These are phyloP conservation scores for Colletotrichum australisinense DNA, from an alignment of 2,329 filamentous ascomycete species.

Conservation along the genomic window DNA sequence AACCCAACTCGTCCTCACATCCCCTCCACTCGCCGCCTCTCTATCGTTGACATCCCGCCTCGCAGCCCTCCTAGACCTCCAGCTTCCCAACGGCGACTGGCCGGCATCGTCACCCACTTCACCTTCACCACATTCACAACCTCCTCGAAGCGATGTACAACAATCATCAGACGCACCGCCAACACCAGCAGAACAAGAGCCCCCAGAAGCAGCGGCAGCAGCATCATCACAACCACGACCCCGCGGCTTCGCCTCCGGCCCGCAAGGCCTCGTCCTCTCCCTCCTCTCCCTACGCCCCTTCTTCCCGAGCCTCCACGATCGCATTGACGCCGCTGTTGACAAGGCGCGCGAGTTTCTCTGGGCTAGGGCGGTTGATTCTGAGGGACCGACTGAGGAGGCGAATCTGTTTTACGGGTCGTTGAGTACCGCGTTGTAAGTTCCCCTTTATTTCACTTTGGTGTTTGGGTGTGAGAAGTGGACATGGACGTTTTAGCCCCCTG, in stretches of 20 bases:
- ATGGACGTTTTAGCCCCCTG: not conserved
- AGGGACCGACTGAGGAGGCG: constrained; percentile 70
- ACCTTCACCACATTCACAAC: constrained; percentile 47
- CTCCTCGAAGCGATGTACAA: constrained; percentile 45
- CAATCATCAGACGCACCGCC: too few relatives aligned
- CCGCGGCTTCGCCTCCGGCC: constrained; percentile 75
- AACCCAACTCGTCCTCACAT: constrained; percentile 73
- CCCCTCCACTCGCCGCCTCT: constrained; percentile 59
- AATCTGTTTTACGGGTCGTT: constrained; percentile 75
- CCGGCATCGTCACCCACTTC: constrained; percentile 61
- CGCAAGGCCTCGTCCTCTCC: constrained; percentile 70
- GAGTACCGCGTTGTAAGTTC: constrained; percentile 70
- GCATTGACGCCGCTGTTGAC: constrained; percentile 63
- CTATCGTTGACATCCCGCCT: constrained; percentile 64
- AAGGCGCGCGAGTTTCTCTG: constrained; percentile 65
- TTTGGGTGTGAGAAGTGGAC: not conserved
- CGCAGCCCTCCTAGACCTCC: constrained; percentile 66
- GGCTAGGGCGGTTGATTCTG: constrained; percentile 57
- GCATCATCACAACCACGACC: constrained; percentile 46
- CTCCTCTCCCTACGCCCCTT: constrained; percentile 65
- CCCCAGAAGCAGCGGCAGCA: constrained; percentile 46
- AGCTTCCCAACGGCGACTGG: constrained; percentile 73
- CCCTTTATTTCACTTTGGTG: not conserved
- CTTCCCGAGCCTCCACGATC: constrained; percentile 64
- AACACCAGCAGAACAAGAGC: not conserved